A percentile compares a stretch with the other conserved stretches of the same genome.
These are phyloP conservation scores for Alternaria novae-zelandiae DNA, from an alignment of 2,329 filamentous ascomycete species.

Conservation along the genomic window DNA sequence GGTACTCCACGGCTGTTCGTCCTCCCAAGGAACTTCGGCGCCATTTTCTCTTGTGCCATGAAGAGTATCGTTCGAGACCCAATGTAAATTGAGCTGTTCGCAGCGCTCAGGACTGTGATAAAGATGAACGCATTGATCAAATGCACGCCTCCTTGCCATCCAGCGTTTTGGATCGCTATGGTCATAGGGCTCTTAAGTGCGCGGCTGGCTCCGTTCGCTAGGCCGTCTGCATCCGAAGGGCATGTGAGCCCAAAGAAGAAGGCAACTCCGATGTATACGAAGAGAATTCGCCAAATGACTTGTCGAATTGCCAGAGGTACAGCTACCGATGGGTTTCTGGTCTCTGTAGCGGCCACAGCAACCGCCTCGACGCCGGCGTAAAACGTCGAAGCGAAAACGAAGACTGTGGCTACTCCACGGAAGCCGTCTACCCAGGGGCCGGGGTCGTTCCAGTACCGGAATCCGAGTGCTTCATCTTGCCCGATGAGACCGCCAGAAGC, in stretches of 20 bases:
- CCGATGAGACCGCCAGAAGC: conserved; percentile 38
- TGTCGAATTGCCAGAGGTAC: conserved; percentile 56
- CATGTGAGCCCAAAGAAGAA: conserved; percentile 68
- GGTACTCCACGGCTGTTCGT: conserved; percentile 70
- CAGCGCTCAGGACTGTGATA: conserved; percentile 66
- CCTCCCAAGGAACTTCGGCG: conserved; percentile 71
- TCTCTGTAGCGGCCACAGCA: conserved; percentile 46
- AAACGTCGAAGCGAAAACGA: conserved; percentile 53
- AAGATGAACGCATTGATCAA: conserved; percentile 72
- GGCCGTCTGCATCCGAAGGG: conserved; percentile 68
- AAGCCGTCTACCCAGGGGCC: conserved; percentile 52
- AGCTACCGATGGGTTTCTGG: conserved; percentile 53
- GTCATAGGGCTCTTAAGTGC: conserved; percentile 65
- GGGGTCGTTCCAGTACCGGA: conserved; percentile 49
- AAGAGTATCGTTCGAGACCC: conserved; percentile 75
- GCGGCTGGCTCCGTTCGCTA: conserved; percentile 67
- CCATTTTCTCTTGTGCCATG: conserved; percentile 76
- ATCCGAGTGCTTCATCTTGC: conserved; percentile 42
- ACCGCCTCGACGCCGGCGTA: conserved; percentile 48
- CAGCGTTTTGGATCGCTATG: conserved; percentile 68
- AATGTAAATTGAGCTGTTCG: conserved; percentile 78
- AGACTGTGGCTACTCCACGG: conserved; percentile 50
- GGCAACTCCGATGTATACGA: conserved; percentile 54
- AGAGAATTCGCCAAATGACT: conserved; percentile 53
- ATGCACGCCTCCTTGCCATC: conserved; percentile 74